Base-by-base conservation (phyloP, 352 stramenopile species). In the Globisporangium solare region DNA sequence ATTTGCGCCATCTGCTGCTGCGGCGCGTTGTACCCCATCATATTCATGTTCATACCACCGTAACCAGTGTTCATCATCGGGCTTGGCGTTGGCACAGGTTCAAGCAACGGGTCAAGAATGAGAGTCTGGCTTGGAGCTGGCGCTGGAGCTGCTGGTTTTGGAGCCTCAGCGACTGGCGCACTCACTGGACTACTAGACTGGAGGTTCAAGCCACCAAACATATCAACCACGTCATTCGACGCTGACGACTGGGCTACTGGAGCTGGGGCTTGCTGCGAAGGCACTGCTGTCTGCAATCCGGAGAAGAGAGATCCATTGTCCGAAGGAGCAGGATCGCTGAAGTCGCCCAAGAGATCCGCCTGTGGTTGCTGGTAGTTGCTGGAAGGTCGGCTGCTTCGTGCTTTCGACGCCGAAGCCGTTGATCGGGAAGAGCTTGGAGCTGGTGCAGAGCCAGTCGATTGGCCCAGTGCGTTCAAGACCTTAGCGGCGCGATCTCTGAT, bases 401-500 rank as follows among this genome's bases (percentile, higher is more conserved):
- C 39, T 53, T 68, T 68, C 43, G 51, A 40, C 17, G 61, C 24
- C 24, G 24, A 46, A 20, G 46, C 32, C 4, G 18, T 47, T 37
- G 52, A 42, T 20, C 47, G 61, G 20, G 41, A 46, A 17, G 56
- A 14, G 15, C 31, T 62, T 32, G 71, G 59, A 6, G 64, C 61
- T 2, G 70, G 43, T 7, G 66, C 54, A 8, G 67, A 47, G 17
- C 63, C 70, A 39, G 62, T 66, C 21, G 74, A 74, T 47, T 88
- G 61, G 17, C 81, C 83, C 8, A 94, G 47, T 6, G 74, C 51
- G 51, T 73, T 78, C 54, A 94, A 42, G 22, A 94, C 74, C 62
- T 92, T 92, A 7, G 90, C 60, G 6, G 84, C 84, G 49, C 84
- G 82, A 49, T 94, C 84, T 10, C 79, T 74, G 27, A 94, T 70